Conservation (phyloP, 768 basidiomycete genomes). For the Russula griseocarnosa region DNA sequence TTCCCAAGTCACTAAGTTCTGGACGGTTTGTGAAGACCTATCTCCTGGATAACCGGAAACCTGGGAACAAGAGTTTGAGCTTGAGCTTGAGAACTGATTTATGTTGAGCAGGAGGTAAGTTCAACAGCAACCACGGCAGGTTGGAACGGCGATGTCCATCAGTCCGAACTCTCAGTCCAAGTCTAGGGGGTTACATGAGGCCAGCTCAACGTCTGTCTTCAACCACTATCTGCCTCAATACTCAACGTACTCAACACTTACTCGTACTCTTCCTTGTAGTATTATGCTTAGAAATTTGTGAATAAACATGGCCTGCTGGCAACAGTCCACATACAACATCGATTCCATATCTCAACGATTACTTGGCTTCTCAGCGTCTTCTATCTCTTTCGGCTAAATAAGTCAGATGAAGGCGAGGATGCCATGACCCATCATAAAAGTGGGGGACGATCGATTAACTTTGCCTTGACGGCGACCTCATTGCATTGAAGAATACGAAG, state of each 20-base stretch:
- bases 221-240: not conserved
- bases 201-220: not conserved
- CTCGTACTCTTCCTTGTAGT: not conserved
- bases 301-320: not conserved
- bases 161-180: no score
- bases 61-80: no score
- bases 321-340: not conserved
- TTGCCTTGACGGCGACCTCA: not conserved
- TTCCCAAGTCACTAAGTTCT: no score
- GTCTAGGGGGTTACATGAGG: no score
- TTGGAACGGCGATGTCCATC: no score
- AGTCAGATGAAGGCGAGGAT: not conserved
- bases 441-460: not conserved
- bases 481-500: not conserved
- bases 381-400: not conserved
- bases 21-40: no score
- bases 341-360: not conserved
- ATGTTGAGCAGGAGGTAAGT: no score
- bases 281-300: not conserved
- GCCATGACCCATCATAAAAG: not conserved
- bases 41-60: no score
- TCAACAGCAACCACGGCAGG: no score
- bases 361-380: not conserved
- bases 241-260: no score
- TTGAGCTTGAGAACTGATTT: no score